Evolutionary conservation across 176 grass and related monocot species (phyloP).

Genomic region (Elaeis guineensis): DNA sequence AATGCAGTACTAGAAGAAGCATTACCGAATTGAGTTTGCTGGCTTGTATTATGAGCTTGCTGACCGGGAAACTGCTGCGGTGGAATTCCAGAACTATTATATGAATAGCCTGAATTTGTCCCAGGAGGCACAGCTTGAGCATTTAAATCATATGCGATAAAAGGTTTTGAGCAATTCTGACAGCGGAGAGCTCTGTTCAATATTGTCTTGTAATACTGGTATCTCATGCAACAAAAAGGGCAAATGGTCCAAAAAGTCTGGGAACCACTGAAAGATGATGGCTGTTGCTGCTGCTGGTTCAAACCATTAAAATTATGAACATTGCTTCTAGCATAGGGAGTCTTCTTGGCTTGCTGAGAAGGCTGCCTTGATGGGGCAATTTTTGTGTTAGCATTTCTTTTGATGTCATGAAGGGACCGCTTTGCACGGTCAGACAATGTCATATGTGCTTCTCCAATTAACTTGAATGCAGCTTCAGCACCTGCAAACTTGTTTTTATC

Average conservation of each 20-base stretch:
- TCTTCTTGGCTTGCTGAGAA: slow-evolving; percentile 28
- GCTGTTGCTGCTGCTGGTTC: slow-evolving; percentile 21
- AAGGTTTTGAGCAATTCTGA: slow-evolving; percentile 39
- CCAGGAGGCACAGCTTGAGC: slow-evolving; percentile 20
- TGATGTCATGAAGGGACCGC: slow-evolving; percentile 50
- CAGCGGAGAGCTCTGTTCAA: slow-evolving; percentile 40
- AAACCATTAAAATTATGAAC: slow-evolving; percentile 12
- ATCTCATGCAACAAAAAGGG: slow-evolving; percentile 42
- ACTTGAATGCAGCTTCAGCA: slow-evolving; percentile 88
- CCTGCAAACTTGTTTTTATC: slow-evolving; percentile 85
- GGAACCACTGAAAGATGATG: slow-evolving; percentile 8
- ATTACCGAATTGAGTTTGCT: slow-evolving; percentile 19
- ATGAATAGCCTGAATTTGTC: slow-evolving; percentile 19
- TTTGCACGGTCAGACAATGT: slow-evolving; percentile 50
- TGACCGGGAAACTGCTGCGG: slow-evolving; percentile 26
- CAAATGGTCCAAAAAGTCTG: slow-evolving; percentile 75
- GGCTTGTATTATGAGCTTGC: slow-evolving; percentile 13
- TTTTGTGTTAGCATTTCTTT: slow-evolving; percentile 36
- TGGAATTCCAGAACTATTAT: slow-evolving; percentile 26
- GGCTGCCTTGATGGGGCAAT: slow-evolving; percentile 19
- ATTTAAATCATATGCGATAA: slow-evolving; percentile 42
- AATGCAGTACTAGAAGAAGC: slow-evolving; percentile 19
- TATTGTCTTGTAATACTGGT: slow-evolving; percentile 43
- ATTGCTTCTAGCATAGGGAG: slow-evolving; percentile 26
- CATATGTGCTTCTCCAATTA: slow-evolving; percentile 67